Evolutionary conservation across 768 basidiomycete genomes (phyloP), one percentile per base, ranked within the genome.

Genomic region (Tubosaeta sp.): DNA sequence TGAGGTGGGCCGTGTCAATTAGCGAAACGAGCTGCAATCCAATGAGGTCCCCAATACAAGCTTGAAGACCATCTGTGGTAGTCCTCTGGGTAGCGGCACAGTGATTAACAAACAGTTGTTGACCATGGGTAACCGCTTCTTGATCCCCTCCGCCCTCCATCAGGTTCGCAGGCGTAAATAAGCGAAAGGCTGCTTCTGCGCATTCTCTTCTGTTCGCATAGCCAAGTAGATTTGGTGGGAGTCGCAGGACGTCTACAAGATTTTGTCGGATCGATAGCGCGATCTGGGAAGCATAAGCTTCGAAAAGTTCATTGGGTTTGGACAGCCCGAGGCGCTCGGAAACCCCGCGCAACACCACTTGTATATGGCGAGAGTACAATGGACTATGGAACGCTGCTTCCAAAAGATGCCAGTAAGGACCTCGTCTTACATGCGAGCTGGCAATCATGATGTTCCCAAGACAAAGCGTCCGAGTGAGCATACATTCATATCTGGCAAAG

Each of bases 381-480:
- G 55, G 54, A 16, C 60, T 62, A 54, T 75, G 68, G 55, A 55
- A 72, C 59, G 66, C 79, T 6, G 80, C 79, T 65, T 94, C 92
- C 52, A 97, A 71, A 44, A 98, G 64, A 66, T 95, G 87, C 83
- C 87, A 94, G 62, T 95, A 93, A 1, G 92, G 79, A 4, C 84
- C 87, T 14, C 90, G 82, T 24, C 94, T 78, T 19, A 87, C 79
- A 2, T 79, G 77, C 1, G 90, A 86, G 60, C 84, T 87, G 16
- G 82, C 78, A 35, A 96, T 77, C 78, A 90, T 84, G 55, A 86
- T 79, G 68, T 90, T 92, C 24, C 82, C 86, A 13, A 88, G 72
- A 18, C 76, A 81, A 25, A 92, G 73, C 25, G 84, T 75, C 36
- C 85, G 81, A 11, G 86, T 91, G 46, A 88, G 71, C 74, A 89